A percentile compares a stretch with the other conserved stretches of the same genome.
These are phyloP conservation scores for Ceratobasidium sp. DNA, from an alignment of 1,284 basidiomycete genomes.

Conservation along the genomic window DNA sequence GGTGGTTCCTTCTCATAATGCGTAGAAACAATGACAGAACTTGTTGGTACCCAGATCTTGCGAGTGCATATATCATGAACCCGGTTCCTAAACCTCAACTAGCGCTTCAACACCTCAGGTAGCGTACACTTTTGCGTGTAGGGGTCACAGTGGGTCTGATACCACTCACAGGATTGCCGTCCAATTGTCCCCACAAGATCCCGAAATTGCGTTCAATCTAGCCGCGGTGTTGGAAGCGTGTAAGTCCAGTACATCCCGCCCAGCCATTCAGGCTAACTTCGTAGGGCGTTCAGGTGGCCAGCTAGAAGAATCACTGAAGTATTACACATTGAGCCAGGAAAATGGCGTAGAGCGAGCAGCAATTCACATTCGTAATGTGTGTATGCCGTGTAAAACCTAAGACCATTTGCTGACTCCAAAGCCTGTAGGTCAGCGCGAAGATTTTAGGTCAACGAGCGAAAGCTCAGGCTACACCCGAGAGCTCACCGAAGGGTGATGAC, in stretches of 20 bases:
- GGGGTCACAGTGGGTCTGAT: conserved; percentile 50
- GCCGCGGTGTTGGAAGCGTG: conserved; percentile 92
- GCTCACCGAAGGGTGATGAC: conserved; percentile 2
- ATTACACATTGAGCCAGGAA: conserved; percentile 83
- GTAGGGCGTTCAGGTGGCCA: conserved; percentile 69
- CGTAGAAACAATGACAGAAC: conserved; percentile 44
- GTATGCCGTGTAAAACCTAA: conserved; percentile 44
- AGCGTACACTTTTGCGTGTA: conserved; percentile 55
- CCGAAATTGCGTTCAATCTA: conserved; percentile 95
- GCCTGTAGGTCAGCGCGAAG: conserved; percentile 77
- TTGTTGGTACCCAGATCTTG: conserved; percentile 72
- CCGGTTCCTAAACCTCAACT: conserved; percentile 88
- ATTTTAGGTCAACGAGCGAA: conserved; percentile 69
- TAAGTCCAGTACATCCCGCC: conserved; percentile 60
- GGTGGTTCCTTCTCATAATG: conserved; percentile 53
- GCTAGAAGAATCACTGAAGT: conserved; percentile 81
- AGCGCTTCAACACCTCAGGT: conserved; percentile 89
- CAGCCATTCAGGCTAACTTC: conserved; percentile 52
- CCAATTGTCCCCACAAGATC: conserved; percentile 88
- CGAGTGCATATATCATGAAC: conserved; percentile 93
- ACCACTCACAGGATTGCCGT: conserved; percentile 75
- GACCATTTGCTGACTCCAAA: conserved; percentile 43
- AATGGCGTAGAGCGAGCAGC: conserved; percentile 86
- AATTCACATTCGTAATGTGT: conserved; percentile 83
- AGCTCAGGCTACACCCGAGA: conserved; percentile 16